Conservation (phyloP, 805 yeast genomes). For the Ogataea degrootiae region DNA sequence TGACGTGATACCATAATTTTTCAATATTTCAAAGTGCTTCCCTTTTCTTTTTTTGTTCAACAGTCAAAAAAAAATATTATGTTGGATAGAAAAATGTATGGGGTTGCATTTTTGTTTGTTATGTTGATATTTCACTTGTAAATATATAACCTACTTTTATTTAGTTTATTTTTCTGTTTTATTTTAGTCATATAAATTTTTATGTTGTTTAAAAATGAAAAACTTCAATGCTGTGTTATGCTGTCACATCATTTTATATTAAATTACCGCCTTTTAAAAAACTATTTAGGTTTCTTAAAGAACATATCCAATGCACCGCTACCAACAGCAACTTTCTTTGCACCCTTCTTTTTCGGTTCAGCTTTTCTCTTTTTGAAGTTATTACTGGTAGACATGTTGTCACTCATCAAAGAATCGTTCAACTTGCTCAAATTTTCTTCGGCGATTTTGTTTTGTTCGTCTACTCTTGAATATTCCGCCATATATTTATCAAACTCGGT, state of each 20-base stretch:
- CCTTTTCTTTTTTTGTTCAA: neutral
- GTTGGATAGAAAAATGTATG: too few relatives aligned
- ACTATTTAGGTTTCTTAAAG: constrained; percentile 38
- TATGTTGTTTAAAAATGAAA: neutral
- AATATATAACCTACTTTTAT: neutral
- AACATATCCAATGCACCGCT: constrained; percentile 70
- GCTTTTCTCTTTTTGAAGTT: constrained; percentile 17
- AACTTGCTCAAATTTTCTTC: constrained; percentile 29
- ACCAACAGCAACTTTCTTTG: constrained; percentile 43
- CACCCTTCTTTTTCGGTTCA: constrained; percentile 30
- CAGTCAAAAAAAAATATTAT: too few relatives aligned
- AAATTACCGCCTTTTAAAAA: neutral
- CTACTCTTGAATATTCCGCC: constrained; percentile 17
- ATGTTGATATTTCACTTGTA: neutral
- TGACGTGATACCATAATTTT: neutral
- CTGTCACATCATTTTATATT: too few relatives aligned
- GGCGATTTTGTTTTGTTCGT: constrained; percentile 22
- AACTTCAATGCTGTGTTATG: too few relatives aligned
- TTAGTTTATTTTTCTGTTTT: neutral
- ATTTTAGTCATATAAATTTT: neutral
- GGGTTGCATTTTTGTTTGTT: neutral
- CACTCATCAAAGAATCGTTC: constrained; percentile 22
- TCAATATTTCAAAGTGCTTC: neutral
- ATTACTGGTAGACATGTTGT: constrained; percentile 7
- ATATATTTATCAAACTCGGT: constrained; percentile 10